Evolutionary conservation across 129 eudicot genomes (phyloP), one percentile per base, ranked within the genome.

Genomic region (Tanacetum coccineum): DNA sequence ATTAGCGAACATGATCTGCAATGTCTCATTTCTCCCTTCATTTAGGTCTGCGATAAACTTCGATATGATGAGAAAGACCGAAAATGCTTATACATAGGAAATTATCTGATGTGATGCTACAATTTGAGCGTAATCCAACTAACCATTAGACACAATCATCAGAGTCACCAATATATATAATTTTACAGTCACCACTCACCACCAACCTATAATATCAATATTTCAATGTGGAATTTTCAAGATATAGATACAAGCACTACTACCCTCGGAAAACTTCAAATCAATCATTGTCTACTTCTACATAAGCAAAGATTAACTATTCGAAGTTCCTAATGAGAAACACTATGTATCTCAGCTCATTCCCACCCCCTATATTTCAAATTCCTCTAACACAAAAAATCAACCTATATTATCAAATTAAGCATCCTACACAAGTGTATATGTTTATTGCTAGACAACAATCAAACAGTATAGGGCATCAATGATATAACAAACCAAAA

Each of bases 121-220:
- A 64, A 44, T 40, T 6, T 44, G 20, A 30, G 32, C n/a, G 12
- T 3, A 55, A 21, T 55, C 36, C 36, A 55, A 55, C 36, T 21
- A 8, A 19, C 20, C 26, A 26, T 53, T 3, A 46, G 14, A 46
- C 14, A 14, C 51, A 46, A 46, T 46, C 14, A 46, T 14, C 0
- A 46, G 51, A 9, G 12, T 46, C 51, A 10, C 51, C 51, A 46
- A 58, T 6, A 60, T 36, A 30, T 30, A 20, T 39, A 22, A 22
- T 22, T 22, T 22, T 22, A 22, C 25, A 22, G 25, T 22, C 25
- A 22, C 25, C 25, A 22, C 1, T 22, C 25, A 22, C 49, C 20
- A n/a, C 5, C 69, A 19, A 67, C 51, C 44, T 45, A 49, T 28
- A 50, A 66, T 6, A 30, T 46, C 32, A 48, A 51, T 50, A 66